Conservation (phyloP, 371 early-diverging fungal genomes). For the Mucor circinelloides region DNA sequence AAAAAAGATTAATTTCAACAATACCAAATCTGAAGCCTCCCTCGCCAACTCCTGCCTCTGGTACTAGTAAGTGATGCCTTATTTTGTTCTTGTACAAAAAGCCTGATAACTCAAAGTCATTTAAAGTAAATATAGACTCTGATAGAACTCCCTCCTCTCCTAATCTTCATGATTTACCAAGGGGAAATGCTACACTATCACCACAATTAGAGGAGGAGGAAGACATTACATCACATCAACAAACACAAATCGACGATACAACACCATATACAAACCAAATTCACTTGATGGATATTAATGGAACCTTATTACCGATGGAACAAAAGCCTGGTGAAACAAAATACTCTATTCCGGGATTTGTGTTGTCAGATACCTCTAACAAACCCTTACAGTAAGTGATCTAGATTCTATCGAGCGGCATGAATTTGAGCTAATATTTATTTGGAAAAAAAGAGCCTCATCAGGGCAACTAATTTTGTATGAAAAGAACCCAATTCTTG, state of each 20-base stretch:
- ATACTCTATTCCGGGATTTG: conserved; percentile 41
- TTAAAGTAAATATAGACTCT: neutral
- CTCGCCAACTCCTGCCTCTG: neutral
- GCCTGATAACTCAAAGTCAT: neutral
- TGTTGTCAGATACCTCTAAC: conserved; percentile 8
- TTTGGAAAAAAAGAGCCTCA: neutral
- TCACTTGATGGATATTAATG: conserved; percentile 25
- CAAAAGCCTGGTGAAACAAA: conserved; percentile 29
- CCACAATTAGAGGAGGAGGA: neutral
- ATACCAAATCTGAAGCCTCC: neutral
- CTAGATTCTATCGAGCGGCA: neutral
- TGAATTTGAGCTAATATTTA: neutral
- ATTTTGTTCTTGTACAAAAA: neutral
- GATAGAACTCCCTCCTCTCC: neutral
- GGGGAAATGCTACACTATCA: neutral
- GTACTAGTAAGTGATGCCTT: neutral
- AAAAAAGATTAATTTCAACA: conserved; percentile 24
- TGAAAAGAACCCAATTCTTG: neutral
- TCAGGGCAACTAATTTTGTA: conserved; percentile 4
- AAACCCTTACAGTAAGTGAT: neutral
- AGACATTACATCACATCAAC: neutral
- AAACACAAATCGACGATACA: neutral
- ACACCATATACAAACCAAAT: neutral
- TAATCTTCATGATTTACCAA: neutral
- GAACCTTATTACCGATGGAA: conserved; percentile 34